A percentile compares a stretch with the other conserved stretches of the same genome.
Evolutionary conservation across 2,329 filamentous ascomycete species (phyloP).

Genomic region (Cladorrhinum sp.): DNA sequence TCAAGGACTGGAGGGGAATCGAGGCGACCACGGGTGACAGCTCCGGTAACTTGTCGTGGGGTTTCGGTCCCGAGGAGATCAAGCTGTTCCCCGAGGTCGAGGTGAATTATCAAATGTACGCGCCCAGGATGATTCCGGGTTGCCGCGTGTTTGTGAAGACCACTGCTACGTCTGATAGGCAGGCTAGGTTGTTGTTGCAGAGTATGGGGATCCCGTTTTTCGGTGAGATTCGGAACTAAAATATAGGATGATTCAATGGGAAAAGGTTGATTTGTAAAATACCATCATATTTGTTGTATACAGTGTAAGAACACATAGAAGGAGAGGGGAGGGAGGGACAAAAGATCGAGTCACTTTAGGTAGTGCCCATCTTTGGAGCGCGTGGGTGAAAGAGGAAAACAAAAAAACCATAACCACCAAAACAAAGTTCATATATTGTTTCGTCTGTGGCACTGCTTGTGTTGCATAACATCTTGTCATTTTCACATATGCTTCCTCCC

Average conservation of each 20-base stretch:
- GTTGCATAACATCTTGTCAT: not conserved
- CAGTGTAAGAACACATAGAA: constrained; percentile 17
- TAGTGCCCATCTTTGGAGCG: not conserved
- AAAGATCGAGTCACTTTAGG: not conserved
- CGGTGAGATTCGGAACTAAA: constrained; percentile 6
- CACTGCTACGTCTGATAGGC: constrained; percentile 77
- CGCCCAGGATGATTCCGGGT: constrained; percentile 74
- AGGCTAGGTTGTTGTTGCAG: constrained; percentile 73
- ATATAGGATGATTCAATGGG: not conserved
- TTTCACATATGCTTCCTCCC: not conserved
- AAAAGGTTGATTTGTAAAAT: constrained; percentile 22
- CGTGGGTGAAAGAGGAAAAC: not conserved
- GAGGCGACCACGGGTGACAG: constrained; percentile 70
- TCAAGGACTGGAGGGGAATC: constrained; percentile 90
- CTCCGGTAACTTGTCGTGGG: constrained; percentile 82
- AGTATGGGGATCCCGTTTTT: constrained; percentile 77
- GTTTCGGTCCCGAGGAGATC: constrained; percentile 71
- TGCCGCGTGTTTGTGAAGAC: constrained; percentile 82
- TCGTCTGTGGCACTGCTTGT: not conserved
- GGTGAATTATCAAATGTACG: constrained; percentile 75
- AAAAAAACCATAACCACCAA: not conserved
- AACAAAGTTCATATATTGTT: not conserved
- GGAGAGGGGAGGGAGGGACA: not conserved
- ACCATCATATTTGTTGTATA: constrained; percentile 19
- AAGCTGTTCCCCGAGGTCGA: constrained; percentile 91